Conservation (phyloP, 192 early-diverging fungal species). For the Entomortierella chlamydospora region DNA sequence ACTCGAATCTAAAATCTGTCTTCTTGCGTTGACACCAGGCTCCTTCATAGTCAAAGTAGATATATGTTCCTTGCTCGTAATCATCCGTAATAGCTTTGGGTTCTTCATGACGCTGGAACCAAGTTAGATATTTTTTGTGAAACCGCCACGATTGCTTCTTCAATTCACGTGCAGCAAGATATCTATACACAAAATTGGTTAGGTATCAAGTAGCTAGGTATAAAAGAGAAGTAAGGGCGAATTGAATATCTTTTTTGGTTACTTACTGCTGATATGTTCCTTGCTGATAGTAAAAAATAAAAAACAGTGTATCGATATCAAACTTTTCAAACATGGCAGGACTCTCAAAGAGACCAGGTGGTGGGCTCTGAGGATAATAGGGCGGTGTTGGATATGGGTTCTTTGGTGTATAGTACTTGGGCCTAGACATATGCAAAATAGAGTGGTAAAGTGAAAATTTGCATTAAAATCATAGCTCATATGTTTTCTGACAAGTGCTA, state of each 20-base stretch:
- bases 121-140: conserved; percentile 98
- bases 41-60: conserved; percentile 99
- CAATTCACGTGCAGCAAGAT: conserved; percentile 93
- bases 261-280: conserved; percentile 96
- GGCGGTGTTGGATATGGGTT: conserved; percentile 84
- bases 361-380: conserved; percentile 91
- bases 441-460: not conserved
- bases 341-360: conserved; percentile 84
- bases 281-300: conserved; percentile 98
- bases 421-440: conserved; percentile 46
- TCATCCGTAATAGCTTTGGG: conserved; percentile 95
- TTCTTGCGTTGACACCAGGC: conserved; percentile 98
- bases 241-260: not conserved
- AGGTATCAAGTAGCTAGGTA: not conserved
- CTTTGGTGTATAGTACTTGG: conserved; percentile 80
- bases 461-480: not conserved
- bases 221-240: not conserved
- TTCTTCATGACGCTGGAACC: conserved; percentile 99
- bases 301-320: conserved; percentile 96
- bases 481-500: no score
- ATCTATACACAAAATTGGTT: conserved; percentile 56
- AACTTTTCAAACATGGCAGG: conserved; percentile 91
- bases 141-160: conserved; percentile 98
- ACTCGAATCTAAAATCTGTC: conserved; percentile 95
- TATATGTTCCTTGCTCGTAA: conserved; percentile 97